Evolutionary conservation across 2,329 filamentous ascomycete genomes (phyloP).

Genomic region (Neophaeococcomyces aloes): DNA sequence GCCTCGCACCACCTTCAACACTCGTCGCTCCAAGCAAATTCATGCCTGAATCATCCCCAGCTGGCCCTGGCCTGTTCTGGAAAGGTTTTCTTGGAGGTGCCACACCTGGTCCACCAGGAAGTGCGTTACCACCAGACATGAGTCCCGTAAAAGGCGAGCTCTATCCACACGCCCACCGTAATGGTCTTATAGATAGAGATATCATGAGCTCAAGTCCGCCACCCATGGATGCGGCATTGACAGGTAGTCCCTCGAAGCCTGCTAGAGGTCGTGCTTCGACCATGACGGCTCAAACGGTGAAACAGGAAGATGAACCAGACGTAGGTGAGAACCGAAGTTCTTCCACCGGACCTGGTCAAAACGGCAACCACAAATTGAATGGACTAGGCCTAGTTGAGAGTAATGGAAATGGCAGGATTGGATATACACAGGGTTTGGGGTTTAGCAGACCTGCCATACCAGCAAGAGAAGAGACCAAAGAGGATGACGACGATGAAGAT

Average conservation of each 20-base stretch:
- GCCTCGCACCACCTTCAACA: constrained; percentile 39
- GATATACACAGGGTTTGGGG: constrained; percentile 12
- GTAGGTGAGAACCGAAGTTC: neutral
- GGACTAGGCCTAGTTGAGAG: constrained; percentile 8
- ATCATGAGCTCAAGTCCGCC: constrained; percentile 40
- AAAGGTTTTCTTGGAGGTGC: constrained; percentile 33
- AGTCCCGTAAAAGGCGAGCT: constrained; percentile 37
- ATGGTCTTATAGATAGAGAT: constrained; percentile 25
- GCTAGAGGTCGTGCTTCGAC: constrained; percentile 20
- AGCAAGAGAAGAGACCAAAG: constrained; percentile 9
- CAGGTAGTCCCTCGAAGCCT: constrained; percentile 34
- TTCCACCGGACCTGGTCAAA: neutral
- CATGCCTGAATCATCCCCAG: constrained; percentile 42
- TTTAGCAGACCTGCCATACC: constrained; percentile 4
- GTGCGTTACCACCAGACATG: constrained; percentile 29
- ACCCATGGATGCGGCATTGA: constrained; percentile 29
- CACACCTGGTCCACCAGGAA: constrained; percentile 18
- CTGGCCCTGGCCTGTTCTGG: constrained; percentile 36
- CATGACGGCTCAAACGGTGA: constrained; percentile 25
- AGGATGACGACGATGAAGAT: constrained; percentile 29
- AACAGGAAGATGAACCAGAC: constrained; percentile 20
- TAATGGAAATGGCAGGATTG: constrained; percentile 2
- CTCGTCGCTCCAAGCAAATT: constrained; percentile 41
- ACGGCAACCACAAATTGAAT: constrained; percentile 4
- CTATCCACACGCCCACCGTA: constrained; percentile 6